Conservation (phyloP, 106 monocot genomes). For the Acorus calamus region DNA sequence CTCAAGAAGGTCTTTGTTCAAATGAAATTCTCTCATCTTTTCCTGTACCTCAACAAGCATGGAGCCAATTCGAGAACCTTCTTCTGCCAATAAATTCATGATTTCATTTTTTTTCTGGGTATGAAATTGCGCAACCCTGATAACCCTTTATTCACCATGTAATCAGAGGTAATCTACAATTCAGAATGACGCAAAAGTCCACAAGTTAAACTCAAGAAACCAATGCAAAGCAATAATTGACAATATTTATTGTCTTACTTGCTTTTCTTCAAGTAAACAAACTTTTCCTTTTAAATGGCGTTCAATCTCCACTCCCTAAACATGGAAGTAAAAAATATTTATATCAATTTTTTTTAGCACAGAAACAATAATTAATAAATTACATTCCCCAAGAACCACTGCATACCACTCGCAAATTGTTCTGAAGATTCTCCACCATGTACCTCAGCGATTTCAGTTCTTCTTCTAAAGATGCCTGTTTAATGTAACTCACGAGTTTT, state of each 20-base stretch:
- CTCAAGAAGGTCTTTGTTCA: slow-evolving; percentile 17
- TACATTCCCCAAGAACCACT: slow-evolving; percentile 1
- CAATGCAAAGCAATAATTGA: background rate
- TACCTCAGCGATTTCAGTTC: slow-evolving; percentile 45
- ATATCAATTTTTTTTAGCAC: background rate
- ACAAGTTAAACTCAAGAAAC: background rate
- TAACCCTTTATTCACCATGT: slow-evolving; percentile 34
- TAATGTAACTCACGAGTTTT: background rate
- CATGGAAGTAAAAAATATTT: background rate
- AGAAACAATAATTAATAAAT: background rate
- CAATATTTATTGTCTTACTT: slow-evolving; percentile 28
- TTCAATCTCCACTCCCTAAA: slow-evolving; percentile 84
- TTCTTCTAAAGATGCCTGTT: slow-evolving; percentile 80
- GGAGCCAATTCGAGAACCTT: slow-evolving; percentile 29
- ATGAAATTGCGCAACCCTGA: slow-evolving; percentile 35
- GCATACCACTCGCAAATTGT: slow-evolving; percentile 77
- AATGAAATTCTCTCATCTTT: slow-evolving; percentile 24
- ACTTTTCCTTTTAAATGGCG: slow-evolving; percentile 69
- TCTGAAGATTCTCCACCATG: slow-evolving; percentile 62
- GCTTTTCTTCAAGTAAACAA: slow-evolving; percentile 45
- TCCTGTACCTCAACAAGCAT: slow-evolving; percentile 36
- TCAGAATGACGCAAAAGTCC: slow-evolving; percentile 9
- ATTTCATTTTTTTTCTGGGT: slow-evolving; percentile 44
- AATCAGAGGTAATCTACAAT: slow-evolving; percentile 41
- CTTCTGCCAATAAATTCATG: slow-evolving; percentile 56